Base-by-base conservation (phyloP, 441 rosid genomes). In the Cnidoscolus chayamansa region DNA sequence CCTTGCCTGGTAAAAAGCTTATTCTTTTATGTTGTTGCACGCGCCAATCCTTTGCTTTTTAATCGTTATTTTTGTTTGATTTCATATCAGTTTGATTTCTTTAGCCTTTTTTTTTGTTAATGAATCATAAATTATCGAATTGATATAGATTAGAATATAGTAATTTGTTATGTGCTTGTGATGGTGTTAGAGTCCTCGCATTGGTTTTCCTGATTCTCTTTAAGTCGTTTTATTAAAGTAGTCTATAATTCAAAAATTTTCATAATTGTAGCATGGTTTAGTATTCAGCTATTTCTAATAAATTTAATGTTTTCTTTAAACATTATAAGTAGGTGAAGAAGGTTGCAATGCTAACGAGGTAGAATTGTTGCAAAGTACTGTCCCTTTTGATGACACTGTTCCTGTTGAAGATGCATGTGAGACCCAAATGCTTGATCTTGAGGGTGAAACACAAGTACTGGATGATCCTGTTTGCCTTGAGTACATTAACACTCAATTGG, bases 371-470 rank as follows among this genome's bases (percentile, higher is more conserved):
- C 81, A 77, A 67, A 70, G 67, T 56, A 77, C 84, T 0, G 63
- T 68, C 54, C 80, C 57, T 58, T 68, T 77, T 62, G 81, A 84
- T 63, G 84, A 86, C 56, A 79, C 73, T 66, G 65, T 77, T 59
- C 77, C 74, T 16, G 73, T 71, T 63, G 80, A 81, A 37, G 85
- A 83, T 72, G 80, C 74, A 16, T 81, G 64, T 43, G 92, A 92
- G 77, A 90, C 93, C 62, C 93, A 89, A 81, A 81, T 79, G 43
- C 17, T 86, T 61, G 68, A 80, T 78, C 63, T 80, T 68, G 82
- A 53, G 25, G 81, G 70, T 53, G 92, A 86, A 72, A 81, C 87
- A 6, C 88, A 86, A 81, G 81, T 80, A 48, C 66, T 85, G 53
- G 85, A 82, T 60, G 75, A 51, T 60, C 79, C 50, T 1, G 85